Evolutionary conservation across 345 rosid species (phyloP).

Genomic region (Ceriops tagal): DNA sequence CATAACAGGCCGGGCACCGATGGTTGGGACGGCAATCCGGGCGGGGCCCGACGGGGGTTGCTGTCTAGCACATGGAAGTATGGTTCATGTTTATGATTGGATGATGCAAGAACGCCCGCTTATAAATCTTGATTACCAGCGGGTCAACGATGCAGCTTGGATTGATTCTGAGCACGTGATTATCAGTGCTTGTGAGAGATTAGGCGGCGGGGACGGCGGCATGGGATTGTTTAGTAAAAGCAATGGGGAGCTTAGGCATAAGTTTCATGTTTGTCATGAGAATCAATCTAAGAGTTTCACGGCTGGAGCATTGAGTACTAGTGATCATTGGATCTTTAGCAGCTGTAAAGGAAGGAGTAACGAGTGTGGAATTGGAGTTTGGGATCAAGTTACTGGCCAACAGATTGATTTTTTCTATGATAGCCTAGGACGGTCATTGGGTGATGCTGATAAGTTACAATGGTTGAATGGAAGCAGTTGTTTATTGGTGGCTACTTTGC

Average conservation of each 20-base stretch:
- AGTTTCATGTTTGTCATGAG: slow-evolving; percentile 71
- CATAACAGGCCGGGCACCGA: slow-evolving; percentile 81
- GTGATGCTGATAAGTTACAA: slow-evolving; percentile 90
- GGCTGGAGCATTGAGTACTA: slow-evolving; percentile 79
- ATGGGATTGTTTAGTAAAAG: slow-evolving; percentile 82
- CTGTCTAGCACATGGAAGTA: slow-evolving; percentile 88
- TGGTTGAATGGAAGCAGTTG: slow-evolving; percentile 73
- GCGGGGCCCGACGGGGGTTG: slow-evolving; percentile 94
- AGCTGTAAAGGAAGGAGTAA: slow-evolving; percentile 90
- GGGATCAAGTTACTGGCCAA: slow-evolving; percentile 86
- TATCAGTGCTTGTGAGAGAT: slow-evolving; percentile 68
- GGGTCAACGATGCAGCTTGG: slow-evolving; percentile 92
- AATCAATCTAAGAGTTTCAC: slow-evolving; percentile 71
- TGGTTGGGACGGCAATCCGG: slow-evolving; percentile 91
- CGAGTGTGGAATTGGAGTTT: slow-evolving; percentile 93
- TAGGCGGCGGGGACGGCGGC: slow-evolving; percentile 92
- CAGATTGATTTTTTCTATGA: slow-evolving; percentile 91
- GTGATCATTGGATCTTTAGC: slow-evolving; percentile 60
- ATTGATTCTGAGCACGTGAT: slow-evolving; percentile 56
- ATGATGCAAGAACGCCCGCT: slow-evolving; percentile 75
- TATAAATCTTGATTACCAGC: slow-evolving; percentile 75
- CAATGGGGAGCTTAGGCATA: slow-evolving; percentile 64
- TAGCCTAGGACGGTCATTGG: slow-evolving; percentile 78
- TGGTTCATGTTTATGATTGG: slow-evolving; percentile 92
- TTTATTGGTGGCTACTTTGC: slow-evolving; percentile 83